Conservation (phyloP, 1,284 basidiomycete genomes). For the Moesziomyces antarcticus region DNA sequence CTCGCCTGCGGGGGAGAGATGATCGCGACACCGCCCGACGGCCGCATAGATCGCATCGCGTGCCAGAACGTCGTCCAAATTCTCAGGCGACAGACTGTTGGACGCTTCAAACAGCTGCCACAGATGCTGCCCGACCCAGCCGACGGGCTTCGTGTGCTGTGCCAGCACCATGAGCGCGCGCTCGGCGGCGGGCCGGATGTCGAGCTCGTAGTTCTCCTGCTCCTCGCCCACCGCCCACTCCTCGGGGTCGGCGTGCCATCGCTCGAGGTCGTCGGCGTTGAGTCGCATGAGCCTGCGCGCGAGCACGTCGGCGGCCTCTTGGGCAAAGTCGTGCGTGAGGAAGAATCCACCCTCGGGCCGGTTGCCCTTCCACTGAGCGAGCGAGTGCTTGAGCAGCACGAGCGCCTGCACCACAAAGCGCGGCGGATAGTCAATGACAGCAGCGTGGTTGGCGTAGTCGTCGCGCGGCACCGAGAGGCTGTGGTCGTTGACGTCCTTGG, state of each 20-base stretch:
- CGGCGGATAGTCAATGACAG: slow-evolving; percentile 54
- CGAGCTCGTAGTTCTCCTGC: slow-evolving; percentile 57
- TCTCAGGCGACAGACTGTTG: slow-evolving; percentile 24
- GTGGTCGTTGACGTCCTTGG: slow-evolving; percentile 38
- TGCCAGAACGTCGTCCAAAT: slow-evolving; percentile 48
- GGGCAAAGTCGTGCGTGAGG: slow-evolving; percentile 48
- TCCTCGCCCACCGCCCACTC: slow-evolving; percentile 61
- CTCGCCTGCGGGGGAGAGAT: slow-evolving; percentile 43
- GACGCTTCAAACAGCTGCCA: slow-evolving; percentile 53
- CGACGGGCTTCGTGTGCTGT: slow-evolving; percentile 44
- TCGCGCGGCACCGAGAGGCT: slow-evolving; percentile 47
- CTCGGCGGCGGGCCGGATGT: slow-evolving; percentile 65
- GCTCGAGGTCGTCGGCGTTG: slow-evolving; percentile 54
- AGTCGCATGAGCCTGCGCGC: slow-evolving; percentile 59
- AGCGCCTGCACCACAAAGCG: slow-evolving; percentile 63
- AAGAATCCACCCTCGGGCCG: slow-evolving; percentile 46
- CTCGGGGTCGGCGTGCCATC: slow-evolving; percentile 62
- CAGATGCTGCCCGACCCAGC: slow-evolving; percentile 52
- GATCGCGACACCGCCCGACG: slow-evolving; percentile 53
- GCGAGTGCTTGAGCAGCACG: slow-evolving; percentile 53
- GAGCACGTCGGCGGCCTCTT: slow-evolving; percentile 56
- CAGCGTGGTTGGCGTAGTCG: slow-evolving; percentile 40
- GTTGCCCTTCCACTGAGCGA: slow-evolving; percentile 58
- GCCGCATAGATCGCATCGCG: slow-evolving; percentile 65
- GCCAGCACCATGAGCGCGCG: slow-evolving; percentile 58